These are phyloP conservation scores for Neurospora sp. DNA, from an alignment of 495 filamentous ascomycete genomes.

Conservation along the genomic window DNA sequence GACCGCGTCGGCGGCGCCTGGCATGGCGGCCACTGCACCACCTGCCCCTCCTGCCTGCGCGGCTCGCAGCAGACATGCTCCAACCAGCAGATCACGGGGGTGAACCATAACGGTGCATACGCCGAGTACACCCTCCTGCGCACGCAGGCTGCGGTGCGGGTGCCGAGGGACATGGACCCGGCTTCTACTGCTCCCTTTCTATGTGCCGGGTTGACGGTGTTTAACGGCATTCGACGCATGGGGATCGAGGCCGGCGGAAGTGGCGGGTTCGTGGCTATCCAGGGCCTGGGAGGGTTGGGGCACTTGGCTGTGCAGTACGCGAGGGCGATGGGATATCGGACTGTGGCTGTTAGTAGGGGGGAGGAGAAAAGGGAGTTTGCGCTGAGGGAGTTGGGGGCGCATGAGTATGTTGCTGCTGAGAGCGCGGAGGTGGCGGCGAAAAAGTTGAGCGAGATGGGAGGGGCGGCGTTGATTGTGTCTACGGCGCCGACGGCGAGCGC, in stretches of 20 bases:
- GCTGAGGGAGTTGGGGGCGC: conserved; percentile 45
- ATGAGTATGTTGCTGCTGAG: conserved; percentile 50
- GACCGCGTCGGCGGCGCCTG: conserved; percentile 45
- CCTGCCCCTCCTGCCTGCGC: conserved; percentile 37
- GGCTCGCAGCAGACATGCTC: conserved; percentile 42
- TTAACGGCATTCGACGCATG: conserved; percentile 56
- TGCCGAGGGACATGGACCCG: conserved; percentile 45
- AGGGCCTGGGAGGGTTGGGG: conserved; percentile 53
- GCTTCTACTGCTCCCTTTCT: conserved; percentile 52
- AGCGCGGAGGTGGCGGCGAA: conserved; percentile 39
- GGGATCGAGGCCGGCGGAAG: conserved; percentile 48
- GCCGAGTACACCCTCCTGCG: conserved; percentile 52
- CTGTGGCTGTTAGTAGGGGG: conserved; percentile 47
- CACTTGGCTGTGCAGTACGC: conserved; percentile 58
- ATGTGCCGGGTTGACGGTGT: conserved; percentile 59
- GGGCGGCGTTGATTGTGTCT: conserved; percentile 49
- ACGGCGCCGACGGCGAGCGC: conserved; percentile 51
- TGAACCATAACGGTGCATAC: conserved; percentile 42
- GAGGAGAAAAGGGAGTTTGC: conserved; percentile 48
- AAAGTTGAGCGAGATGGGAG: conserved; percentile 45
- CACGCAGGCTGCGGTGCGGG: conserved; percentile 47
- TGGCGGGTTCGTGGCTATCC: conserved; percentile 42
- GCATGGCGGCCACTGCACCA: conserved; percentile 44
- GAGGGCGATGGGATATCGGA: conserved; percentile 50
- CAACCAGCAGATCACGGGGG: conserved; percentile 36